Evolutionary conservation across 1,284 basidiomycete species (phyloP), one percentile per base, ranked within the genome.

Genomic region (Inonotus obliquus): DNA sequence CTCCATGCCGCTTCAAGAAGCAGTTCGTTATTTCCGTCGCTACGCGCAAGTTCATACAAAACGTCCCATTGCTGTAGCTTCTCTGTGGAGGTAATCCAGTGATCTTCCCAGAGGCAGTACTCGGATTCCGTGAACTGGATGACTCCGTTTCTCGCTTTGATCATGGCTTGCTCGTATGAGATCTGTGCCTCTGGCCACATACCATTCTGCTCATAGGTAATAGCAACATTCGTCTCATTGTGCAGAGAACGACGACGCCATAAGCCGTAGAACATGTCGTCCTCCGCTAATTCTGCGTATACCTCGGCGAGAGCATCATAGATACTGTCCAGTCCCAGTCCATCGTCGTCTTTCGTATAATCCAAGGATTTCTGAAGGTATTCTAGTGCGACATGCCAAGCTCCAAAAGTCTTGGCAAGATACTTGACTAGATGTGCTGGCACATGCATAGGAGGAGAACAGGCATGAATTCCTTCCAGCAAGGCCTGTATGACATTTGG

Each of bases 61-160:
- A 92, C 85, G 64, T 99, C 97, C 97, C 97, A 99, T 69, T 98
- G 91, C 73, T 99, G 97, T 27, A 99, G 79, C 76, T 99, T 99
- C 75, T 97, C 93, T 0, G 95, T 91, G 3, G 96, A 87, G 17
- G 97, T 78, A 64, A 99, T 92, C 97, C 98, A 99, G 74, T 99
- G 97, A 72, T 99, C 98, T 73, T 99, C 97, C 97, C 97, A 99
- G 19, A 99, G 79, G 69, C 92, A 94, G 73, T 97, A 99, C 74
- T 99, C 97, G 5, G 91, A 84, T 74, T 99, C 97, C 38, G 92
- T 91, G 77, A 97, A 99, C 1, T 95, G 89, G 53, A 98, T 86
- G 13, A 84, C 77, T 4, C 94, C 93, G 11, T 86, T 81, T 51
- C 95, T 85, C 4, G 94, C 91, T 72, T 90, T 94, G 68, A 81